These are phyloP conservation scores for Chrysoporthe cubensis DNA, from an alignment of 2,329 filamentous ascomycete genomes.

Conservation along the genomic window DNA sequence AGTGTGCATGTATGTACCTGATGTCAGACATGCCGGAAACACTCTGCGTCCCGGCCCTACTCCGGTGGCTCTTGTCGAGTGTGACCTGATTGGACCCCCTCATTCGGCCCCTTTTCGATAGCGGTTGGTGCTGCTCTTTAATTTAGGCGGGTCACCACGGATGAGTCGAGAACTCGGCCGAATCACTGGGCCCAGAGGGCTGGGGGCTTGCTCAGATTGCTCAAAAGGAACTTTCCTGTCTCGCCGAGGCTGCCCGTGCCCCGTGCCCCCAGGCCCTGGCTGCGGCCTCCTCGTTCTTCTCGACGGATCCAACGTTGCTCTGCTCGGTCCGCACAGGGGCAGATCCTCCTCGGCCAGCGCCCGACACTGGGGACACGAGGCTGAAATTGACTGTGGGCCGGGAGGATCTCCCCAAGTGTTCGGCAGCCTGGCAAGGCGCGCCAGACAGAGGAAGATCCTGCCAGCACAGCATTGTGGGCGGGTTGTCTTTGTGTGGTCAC, in stretches of 20 bases:
- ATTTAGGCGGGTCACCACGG: background rate
- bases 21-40: conserved; percentile 18
- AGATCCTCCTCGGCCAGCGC: conserved; percentile 11
- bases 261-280: background rate
- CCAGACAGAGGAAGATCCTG: background rate
- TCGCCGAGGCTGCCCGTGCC: background rate
- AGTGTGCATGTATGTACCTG: conserved; percentile 1
- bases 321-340: background rate
- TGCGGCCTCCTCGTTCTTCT: background rate
- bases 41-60: conserved; percentile 26
- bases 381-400: background rate
- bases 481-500: background rate
- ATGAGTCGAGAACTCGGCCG: background rate
- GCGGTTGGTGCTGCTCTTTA: background rate
- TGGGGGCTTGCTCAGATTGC: background rate
- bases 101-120: conserved; percentile 6
- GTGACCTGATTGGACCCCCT: conserved; percentile 25
- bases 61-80: conserved; percentile 26
- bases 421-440: background rate
- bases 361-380: background rate
- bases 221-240: background rate
- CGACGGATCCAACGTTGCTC: background rate
- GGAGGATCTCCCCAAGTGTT: background rate
- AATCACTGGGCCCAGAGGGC: background rate
- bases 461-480: background rate